phyloP scores from a whole-genome alignment of 768 basidiomycete genomes.

The Leccinum barrowsii region DNA sequence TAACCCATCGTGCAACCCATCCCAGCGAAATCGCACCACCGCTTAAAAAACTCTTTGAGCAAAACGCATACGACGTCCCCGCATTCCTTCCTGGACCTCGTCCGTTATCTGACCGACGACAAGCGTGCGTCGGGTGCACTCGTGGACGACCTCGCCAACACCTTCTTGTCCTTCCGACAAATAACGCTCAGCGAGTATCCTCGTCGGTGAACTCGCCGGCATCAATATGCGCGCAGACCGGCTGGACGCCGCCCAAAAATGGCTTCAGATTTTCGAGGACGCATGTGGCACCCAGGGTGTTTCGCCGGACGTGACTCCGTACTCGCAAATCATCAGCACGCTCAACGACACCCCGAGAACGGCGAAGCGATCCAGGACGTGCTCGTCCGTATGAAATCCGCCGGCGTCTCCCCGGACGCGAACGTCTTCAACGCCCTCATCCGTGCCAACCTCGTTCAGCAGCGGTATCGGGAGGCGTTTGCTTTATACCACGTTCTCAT shows the following conservation, averaged over 20 bases:
- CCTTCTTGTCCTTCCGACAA: slow-evolving; percentile 17
- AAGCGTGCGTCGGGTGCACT: slow-evolving; percentile 12
- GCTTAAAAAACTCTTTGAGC: slow-evolving; percentile 15
- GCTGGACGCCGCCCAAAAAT: slow-evolving; percentile 27
- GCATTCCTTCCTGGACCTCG: slow-evolving; percentile 26
- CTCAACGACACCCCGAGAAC: slow-evolving; percentile 33
- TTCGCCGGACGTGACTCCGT: slow-evolving; percentile 26
- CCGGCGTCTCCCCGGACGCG: slow-evolving; percentile 37
- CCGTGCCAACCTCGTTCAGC: slow-evolving; percentile 33
- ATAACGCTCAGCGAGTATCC: slow-evolving; percentile 28
- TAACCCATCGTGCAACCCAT: slow-evolving; percentile 13
- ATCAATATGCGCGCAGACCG: slow-evolving; percentile 33
- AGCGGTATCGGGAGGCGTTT: slow-evolving; percentile 37
- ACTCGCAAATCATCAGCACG: slow-evolving; percentile 38
- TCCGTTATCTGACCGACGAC: slow-evolving; percentile 17
- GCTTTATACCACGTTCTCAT: slow-evolving; percentile 41
- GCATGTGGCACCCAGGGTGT: slow-evolving; percentile 17
- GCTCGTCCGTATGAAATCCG: slow-evolving; percentile 38
- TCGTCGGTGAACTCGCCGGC: slow-evolving; percentile 38
- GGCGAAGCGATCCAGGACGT: slow-evolving; percentile 32
- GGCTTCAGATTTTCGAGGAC: slow-evolving; percentile 27
- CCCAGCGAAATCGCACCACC: background rate
- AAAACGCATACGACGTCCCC: slow-evolving; percentile 15
- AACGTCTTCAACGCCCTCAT: slow-evolving; percentile 49
- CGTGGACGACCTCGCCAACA: slow-evolving; percentile 21